Evolutionary conservation across 768 basidiomycete species (phyloP).

Genomic region (Lactarius evosmus): DNA sequence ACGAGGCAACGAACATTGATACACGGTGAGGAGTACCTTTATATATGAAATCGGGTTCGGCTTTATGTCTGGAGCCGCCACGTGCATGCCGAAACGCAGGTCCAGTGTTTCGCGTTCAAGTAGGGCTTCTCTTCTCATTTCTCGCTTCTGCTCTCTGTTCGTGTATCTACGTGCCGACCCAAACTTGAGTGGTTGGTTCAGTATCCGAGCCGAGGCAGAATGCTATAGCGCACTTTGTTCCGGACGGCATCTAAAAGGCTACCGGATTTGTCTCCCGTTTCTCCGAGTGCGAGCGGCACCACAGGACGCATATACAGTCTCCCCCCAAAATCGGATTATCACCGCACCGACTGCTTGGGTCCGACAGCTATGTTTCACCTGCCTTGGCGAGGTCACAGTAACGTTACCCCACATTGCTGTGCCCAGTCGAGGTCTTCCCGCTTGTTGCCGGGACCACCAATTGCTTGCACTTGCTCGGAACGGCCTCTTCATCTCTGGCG

Average conservation of each 20-base stretch:
- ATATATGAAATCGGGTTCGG: not conserved
- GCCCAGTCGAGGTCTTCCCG: not conserved
- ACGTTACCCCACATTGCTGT: not conserved
- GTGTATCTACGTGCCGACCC: not conserved
- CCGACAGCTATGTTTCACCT: not conserved
- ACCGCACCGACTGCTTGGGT: not conserved
- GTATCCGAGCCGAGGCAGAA: not conserved
- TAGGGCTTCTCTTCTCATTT: too few relatives aligned
- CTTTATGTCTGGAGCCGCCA: not conserved
- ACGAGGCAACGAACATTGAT: not conserved
- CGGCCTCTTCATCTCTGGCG: not conserved
- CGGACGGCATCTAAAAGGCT: too few relatives aligned
- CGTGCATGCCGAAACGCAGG: not conserved
- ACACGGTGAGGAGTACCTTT: not conserved
- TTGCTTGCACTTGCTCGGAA: not conserved
- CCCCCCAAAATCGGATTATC: not conserved
- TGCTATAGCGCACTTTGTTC: not conserved
- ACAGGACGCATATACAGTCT: not conserved
- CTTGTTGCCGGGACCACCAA: not conserved
- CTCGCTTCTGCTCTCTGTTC: too few relatives aligned
- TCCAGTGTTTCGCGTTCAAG: too few relatives aligned
- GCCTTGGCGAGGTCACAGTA: not conserved
- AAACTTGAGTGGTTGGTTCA: not conserved
- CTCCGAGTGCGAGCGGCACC: not conserved
- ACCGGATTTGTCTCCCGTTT: too few relatives aligned